Base-by-base conservation (phyloP, 2,329 filamentous ascomycete genomes). In the Microsporum ferrugineum region DNA sequence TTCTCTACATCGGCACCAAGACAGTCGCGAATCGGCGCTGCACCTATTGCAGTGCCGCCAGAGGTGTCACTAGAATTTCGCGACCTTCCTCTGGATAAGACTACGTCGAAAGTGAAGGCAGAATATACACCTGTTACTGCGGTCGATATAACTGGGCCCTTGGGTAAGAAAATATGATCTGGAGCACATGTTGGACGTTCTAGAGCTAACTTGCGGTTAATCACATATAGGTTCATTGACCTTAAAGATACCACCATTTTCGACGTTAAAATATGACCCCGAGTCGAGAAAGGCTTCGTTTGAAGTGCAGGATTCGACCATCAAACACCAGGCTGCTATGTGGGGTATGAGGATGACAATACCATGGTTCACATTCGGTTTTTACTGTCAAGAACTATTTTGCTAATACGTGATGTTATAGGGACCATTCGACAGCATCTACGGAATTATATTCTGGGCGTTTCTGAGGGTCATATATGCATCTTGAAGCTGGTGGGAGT, bases 401-500 rank as follows among this genome's bases (percentile, higher is more conserved):
- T 17, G 49, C 31, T 55, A 55, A 55, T 12, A 4, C 4, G 33
- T 29, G 5, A 43, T 39, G 12, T 41, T 45, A 5, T 62, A 96
- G 91, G 91, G 65, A 97, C 92, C 4, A 88, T 86, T 51, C 91
- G 94, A 77, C 86, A 91, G 38, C 92, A 95, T 71, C 81, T 99
- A 60, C 88, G 89, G 69, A 95, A 94, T 73, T 85, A 95, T 78
- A 88, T 99, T 64, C 84, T 91, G 65, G 94, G 94, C 63, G 94
- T 99, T 27, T 95, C 90, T 41, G 94, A 99, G 82, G 94, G 94
- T 39, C 94, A 99, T 77, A 91, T 89, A 17, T 91, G 91, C 38
- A 91, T 99, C 68, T 80, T 99, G 59, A 87, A 92, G 65, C 82
- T 99, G 59, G 91, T 97, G 33, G 94, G 94, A 71, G 94, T 99